Evolutionary conservation across 2,329 filamentous ascomycete genomes (phyloP).

Genomic region (Phaeosphaeria sp.): DNA sequence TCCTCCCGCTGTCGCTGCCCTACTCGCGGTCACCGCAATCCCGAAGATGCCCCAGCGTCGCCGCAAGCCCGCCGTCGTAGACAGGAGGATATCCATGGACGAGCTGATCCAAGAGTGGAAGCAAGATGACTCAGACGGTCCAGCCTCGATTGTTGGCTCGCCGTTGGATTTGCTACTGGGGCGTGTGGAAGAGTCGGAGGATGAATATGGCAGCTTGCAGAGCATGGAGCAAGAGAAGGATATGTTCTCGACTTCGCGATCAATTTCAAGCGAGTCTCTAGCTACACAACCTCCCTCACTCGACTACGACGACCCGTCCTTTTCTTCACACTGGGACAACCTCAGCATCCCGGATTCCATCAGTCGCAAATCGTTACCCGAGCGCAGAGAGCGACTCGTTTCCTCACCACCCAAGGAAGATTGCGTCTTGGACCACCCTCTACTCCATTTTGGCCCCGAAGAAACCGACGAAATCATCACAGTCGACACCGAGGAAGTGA

Average conservation of each 20-base stretch:
- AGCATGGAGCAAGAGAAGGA: slow-evolving; percentile 55
- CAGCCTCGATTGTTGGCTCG: slow-evolving; percentile 51
- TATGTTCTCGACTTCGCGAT: slow-evolving; percentile 49
- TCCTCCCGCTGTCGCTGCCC: slow-evolving; percentile 62
- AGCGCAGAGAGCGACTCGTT: slow-evolving; percentile 54
- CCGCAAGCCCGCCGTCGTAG: slow-evolving; percentile 49
- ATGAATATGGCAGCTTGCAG: slow-evolving; percentile 48
- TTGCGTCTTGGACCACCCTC: slow-evolving; percentile 63
- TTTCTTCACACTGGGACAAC: slow-evolving; percentile 51
- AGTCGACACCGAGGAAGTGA: slow-evolving; percentile 35
- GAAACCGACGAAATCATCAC: slow-evolving; percentile 42
- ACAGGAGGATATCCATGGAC: slow-evolving; percentile 60
- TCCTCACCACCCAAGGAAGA: slow-evolving; percentile 59
- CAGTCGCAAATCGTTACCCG: slow-evolving; percentile 31
- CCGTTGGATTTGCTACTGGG: slow-evolving; percentile 64
- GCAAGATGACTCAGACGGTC: slow-evolving; percentile 52
- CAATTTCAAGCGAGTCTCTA: slow-evolving; percentile 64
- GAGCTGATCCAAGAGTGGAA: slow-evolving; percentile 63
- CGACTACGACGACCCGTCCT: slow-evolving; percentile 55
- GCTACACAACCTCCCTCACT: slow-evolving; percentile 55
- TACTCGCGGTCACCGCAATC: slow-evolving; percentile 66
- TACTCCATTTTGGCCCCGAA: slow-evolving; percentile 52
- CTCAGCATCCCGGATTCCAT: slow-evolving; percentile 44
- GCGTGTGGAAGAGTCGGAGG: slow-evolving; percentile 56
- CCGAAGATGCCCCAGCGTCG: slow-evolving; percentile 56